Base-by-base conservation (phyloP, 2,329 filamentous ascomycete species). In the Nemania sp. region DNA sequence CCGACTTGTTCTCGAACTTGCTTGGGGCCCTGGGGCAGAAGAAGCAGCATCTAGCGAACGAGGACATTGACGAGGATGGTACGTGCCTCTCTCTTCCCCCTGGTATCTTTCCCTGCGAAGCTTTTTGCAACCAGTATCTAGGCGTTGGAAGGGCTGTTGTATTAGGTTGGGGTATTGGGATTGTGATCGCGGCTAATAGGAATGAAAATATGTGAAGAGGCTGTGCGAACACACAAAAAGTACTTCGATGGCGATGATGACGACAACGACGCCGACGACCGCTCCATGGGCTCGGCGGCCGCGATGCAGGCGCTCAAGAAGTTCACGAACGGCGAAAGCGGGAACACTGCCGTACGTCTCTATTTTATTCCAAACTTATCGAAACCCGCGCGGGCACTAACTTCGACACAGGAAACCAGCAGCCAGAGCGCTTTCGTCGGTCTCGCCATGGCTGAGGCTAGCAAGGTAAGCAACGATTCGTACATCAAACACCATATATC, bases 361-460 rank as follows among this genome's bases (percentile, higher is more conserved):
- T 17, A 17, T 26, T 2, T 40, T 12, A 36, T 11, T 28, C n/a
- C n/a, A n/a, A n/a, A n/a, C n/a, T n/a, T n/a, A n/a, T n/a, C n/a
- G n/a, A n/a, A n/a, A n/a, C n/a, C n/a, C n/a, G n/a, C n/a, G n/a
- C 12, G 6, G 12, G 6, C 28, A 11, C 52, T 59, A 43, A 62
- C 46, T 17, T 8, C 19, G 15, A 31, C 26, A 1, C 39, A 68
- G 56, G 70, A 73, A 7, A 74, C 73, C 42, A 76, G 79, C 66
- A 83, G 84, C 62, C 86, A 96, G 79, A 90, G 87, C 70, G 82
- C 87, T 57, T 90, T 96, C 67, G 82, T 96, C 59, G 89, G 88
- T 4, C 77, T 96, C 70, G 92, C 92, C 37, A 92, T 97, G 90
- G 84, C 81, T 7, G 88, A 97, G 76, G 92, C 91, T 28, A 86